Percentiles rank a stretch among this genome's conserved stretches.
phyloP scores from a whole-genome alignment of 1,284 basidiomycete species.

The Somion occarium region DNA sequence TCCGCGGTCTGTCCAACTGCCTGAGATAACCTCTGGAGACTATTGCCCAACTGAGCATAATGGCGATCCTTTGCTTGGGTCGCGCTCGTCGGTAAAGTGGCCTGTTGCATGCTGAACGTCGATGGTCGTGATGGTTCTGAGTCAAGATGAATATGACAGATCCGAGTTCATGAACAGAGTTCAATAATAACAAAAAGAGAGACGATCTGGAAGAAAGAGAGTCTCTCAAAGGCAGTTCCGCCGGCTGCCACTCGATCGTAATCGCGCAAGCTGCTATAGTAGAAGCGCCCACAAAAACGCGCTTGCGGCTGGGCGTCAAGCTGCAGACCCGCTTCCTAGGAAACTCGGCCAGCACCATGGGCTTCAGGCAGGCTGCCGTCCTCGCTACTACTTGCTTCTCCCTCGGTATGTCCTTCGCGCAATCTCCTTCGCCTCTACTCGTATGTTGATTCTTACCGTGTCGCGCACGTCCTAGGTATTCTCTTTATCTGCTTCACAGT shows the following conservation, averaged over 20 bases:
- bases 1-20: slow-evolving; percentile 63
- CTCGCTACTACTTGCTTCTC: slow-evolving; percentile 83
- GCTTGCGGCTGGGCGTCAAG: no score
- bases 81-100: slow-evolving; percentile 43
- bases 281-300: no score
- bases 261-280: no score
- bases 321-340: no score
- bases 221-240: neutral
- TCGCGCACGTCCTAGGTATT: slow-evolving; percentile 73
- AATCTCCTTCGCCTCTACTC: slow-evolving; percentile 5
- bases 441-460: neutral
- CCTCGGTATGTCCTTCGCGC: slow-evolving; percentile 37
- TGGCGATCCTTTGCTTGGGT: slow-evolving; percentile 70
- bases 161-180: no score
- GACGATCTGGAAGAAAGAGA: no score
- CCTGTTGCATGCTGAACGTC: slow-evolving; percentile 22
- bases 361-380: slow-evolving; percentile 80
- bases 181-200: no score
- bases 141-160: no score
- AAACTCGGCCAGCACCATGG: slow-evolving; percentile 45
- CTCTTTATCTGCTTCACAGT: slow-evolving; percentile 86
- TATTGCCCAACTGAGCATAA: slow-evolving; percentile 62
- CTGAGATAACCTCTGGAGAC: slow-evolving; percentile 54
- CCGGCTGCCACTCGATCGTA: neutral
- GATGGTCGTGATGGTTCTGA: no score